Base-by-base conservation (phyloP, 345 rosid species). In the Kandelia obovata region DNA sequence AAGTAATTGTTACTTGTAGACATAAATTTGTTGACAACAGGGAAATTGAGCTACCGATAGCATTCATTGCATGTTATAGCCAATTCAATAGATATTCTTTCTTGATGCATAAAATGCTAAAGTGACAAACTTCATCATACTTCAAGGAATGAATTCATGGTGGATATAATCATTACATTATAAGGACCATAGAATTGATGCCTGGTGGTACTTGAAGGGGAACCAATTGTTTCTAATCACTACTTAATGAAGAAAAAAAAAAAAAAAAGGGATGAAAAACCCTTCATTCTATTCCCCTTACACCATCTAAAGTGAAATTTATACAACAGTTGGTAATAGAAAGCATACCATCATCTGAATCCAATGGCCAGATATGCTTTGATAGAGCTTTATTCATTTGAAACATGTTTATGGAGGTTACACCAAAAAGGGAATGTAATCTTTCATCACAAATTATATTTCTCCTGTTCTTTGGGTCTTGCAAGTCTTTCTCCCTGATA, bases 351-450 rank as follows among this genome's bases (percentile, higher is more conserved):
- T 76, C 75, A 43, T 70, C 70, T 15, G 79, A 79, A 61, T 71
- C 77, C 73, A 88, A 68, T 9, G 88, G 85, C 89, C 89, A 81
- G 70, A 88, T 86, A 71, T 88, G 90, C 76, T 83, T 84, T 25
- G 84, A 61, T 43, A 88, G 77, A 43, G 64, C 84, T 82, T 84
- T 88, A 74, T 71, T 86, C 90, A 88, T 83, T 64, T 83, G 84
- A 75, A 88, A 88, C 90, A 86, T 86, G 74, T 84, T 81, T 57
- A 88, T 84, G 26, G 84, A 81, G 47, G 79, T 82, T 13, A 84
- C 74, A 53, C 70, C 56, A 64, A 88, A 88, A 66, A 86, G 72
- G 64, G 83, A 79, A 64, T 56, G 84, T 55, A 86, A 71, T 65
- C 81, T 31, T 56, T 83, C 83, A 7, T 86, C 89, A 23, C 93